phyloP scores from a whole-genome alignment of 2,329 filamentous ascomycete genomes.

The Aspergillus arachidicola region DNA sequence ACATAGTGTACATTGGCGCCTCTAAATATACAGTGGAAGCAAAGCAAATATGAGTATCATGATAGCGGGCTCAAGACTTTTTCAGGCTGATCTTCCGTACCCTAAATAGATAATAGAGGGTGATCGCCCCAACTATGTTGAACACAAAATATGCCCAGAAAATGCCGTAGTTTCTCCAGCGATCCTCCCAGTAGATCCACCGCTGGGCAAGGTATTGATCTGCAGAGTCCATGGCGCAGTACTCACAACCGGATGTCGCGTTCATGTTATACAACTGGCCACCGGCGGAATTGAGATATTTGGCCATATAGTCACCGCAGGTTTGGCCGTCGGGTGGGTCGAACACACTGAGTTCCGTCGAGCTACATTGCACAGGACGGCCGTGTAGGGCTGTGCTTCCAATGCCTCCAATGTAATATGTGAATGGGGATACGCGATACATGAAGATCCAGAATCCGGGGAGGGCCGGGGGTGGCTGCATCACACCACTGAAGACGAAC shows the following conservation, averaged over 20 bases:
- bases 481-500: constrained; percentile 37
- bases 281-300: constrained; percentile 51
- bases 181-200: constrained; percentile 55
- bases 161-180: constrained; percentile 70
- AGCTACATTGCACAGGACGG: constrained; percentile 33
- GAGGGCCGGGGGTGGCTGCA: constrained; percentile 59
- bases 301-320: constrained; percentile 61
- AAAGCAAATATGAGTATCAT: background rate
- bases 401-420: constrained; percentile 64
- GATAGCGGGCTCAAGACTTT: background rate
- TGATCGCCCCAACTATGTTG: constrained; percentile 56
- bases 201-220: constrained; percentile 46
- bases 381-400: constrained; percentile 39
- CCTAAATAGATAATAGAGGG: constrained; percentile 52
- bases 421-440: constrained; percentile 69
- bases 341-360: constrained; percentile 61
- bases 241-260: constrained; percentile 57
- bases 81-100: constrained; percentile 17
- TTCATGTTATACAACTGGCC: constrained; percentile 56
- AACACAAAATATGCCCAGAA: constrained; percentile 62
- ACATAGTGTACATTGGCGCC: background rate
- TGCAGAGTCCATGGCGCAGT: constrained; percentile 33
- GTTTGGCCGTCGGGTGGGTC: constrained; percentile 58
- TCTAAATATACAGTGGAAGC: background rate
- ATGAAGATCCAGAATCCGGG: constrained; percentile 79